Base-by-base conservation (phyloP, 2,329 filamentous ascomycete genomes). In the Akanthomyces dipterigenus region DNA sequence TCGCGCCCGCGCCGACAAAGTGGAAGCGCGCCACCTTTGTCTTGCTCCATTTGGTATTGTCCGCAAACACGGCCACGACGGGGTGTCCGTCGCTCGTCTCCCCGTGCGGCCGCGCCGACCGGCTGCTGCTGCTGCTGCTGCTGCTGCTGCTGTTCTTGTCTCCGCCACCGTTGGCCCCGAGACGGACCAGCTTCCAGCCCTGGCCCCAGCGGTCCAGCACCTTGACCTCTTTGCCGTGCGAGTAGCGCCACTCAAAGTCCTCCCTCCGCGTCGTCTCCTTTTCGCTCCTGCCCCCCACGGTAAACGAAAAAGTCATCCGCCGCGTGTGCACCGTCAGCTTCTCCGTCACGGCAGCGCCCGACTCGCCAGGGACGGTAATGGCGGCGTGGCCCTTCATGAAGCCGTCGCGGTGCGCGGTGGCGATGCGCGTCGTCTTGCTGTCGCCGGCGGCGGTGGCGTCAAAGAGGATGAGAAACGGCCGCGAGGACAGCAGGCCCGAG, bases 31-130 rank as follows among this genome's bases (percentile, higher is more conserved):
- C 61, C 64, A 70, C 72, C 65, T 71, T 67, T 16, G 63, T 62
- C 5, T 64, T 48, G 31, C 55, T 67, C 38, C 70, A 14, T 18
- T 22, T 58, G 1, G 55, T 38, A 22, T 62, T 55, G 16, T 63
- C 59, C 24, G 54, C 67, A 68, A 71, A 77, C 6, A 72, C 71
- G 1, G 77, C 77, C 9, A 80, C 77, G 18, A 79, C 70, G 67
- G 79, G 76, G 50, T 66, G 69, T 3, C 74, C 73, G 55, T 76
- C 75, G 36, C 71, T 70, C 26, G 71, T 64, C 12, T 65, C 60
- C 31, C 68, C 65, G 26, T 63, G 55, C 1, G 14, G 24, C 43
- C 57, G 28, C 31, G n/a, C 45, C 22, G 46, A 51, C 28, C 55
- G 31, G 42, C 36, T 50, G 22, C 55, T 22, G 24, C 34, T 24